A percentile compares a stretch with the other conserved stretches of the same genome.
phyloP scores from a whole-genome alignment of 2,329 filamentous ascomycete genomes.

The Thielaviopsis ethacetica region DNA sequence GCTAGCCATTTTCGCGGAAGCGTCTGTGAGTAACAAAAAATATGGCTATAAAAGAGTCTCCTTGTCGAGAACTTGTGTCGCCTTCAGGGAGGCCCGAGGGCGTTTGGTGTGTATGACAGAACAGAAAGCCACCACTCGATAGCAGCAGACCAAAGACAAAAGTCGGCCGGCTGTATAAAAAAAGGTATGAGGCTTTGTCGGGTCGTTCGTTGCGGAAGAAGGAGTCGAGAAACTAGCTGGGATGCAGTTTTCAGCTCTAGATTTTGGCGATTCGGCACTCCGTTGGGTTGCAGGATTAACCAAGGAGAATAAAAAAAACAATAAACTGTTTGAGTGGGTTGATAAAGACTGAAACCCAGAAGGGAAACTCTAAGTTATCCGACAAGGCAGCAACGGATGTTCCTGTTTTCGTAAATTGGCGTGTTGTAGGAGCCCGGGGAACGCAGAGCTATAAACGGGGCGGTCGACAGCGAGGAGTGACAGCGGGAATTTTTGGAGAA shows the following conservation, averaged over 20 bases:
- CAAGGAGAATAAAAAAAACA: neutral
- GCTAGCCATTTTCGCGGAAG: slow-evolving; percentile 3
- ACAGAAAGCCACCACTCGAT: neutral
- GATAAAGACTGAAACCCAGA: too few relatives aligned
- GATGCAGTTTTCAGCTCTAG: too few relatives aligned
- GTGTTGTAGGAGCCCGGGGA: too few relatives aligned
- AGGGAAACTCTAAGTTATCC: too few relatives aligned
- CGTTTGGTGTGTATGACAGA: neutral
- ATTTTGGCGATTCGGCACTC: neutral
- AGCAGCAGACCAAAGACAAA: neutral
- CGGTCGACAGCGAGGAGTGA: too few relatives aligned
- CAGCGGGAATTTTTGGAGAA: too few relatives aligned
- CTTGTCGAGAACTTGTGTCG: neutral
- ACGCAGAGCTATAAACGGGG: too few relatives aligned
- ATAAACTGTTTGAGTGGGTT: neutral
- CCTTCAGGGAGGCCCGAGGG: neutral
- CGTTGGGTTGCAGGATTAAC: neutral
- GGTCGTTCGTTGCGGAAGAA: too few relatives aligned
- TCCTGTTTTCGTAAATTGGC: too few relatives aligned
- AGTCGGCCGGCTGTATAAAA: neutral
- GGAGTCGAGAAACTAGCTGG: too few relatives aligned
- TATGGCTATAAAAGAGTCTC: neutral
- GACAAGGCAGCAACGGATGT: too few relatives aligned
- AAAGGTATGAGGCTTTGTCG: neutral
- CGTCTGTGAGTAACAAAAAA: neutral